Conservation (phyloP, 2,329 filamentous ascomycete genomes). For the Coniochaeta sp. region DNA sequence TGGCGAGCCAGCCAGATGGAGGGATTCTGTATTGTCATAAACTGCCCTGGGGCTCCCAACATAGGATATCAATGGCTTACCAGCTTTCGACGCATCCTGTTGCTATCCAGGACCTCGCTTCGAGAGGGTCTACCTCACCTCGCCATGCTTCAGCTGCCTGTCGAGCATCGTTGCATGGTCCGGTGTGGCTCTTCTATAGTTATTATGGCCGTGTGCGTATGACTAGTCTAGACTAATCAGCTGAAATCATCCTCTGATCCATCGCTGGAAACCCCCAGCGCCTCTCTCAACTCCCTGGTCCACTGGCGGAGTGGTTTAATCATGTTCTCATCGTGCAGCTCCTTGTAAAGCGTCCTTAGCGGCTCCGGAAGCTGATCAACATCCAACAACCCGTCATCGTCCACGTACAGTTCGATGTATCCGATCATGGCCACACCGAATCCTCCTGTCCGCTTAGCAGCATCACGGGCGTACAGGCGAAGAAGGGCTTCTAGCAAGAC, state of each 20-base stretch:
- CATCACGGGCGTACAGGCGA: slow-evolving; percentile 16
- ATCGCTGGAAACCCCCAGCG: slow-evolving; percentile 4
- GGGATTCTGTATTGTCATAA: no score
- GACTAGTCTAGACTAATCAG: no score
- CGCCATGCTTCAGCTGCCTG: no score
- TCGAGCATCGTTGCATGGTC: no score
- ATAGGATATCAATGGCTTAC: no score
- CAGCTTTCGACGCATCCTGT: no score
- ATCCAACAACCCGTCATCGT: slow-evolving; percentile 17
- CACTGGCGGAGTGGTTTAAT: slow-evolving; percentile 13
- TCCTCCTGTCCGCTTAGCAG: slow-evolving; percentile 10
- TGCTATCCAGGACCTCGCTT: no score
- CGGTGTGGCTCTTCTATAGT: no score
- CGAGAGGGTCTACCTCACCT: no score
- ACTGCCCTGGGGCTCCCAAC: no score
- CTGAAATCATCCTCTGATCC: not conserved
- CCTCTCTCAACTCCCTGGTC: slow-evolving; percentile 9
- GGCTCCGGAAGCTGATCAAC: slow-evolving; percentile 13
- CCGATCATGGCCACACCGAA: slow-evolving; percentile 16
- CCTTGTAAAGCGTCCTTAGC: slow-evolving; percentile 10
- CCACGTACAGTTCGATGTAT: slow-evolving; percentile 18
- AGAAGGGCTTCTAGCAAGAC: slow-evolving; percentile 18
- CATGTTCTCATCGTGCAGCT: slow-evolving; percentile 8
- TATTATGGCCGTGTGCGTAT: no score
- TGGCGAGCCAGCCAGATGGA: no score